Base-by-base conservation (phyloP, 495 filamentous ascomycete species). In the Sordaria brevicollis region DNA sequence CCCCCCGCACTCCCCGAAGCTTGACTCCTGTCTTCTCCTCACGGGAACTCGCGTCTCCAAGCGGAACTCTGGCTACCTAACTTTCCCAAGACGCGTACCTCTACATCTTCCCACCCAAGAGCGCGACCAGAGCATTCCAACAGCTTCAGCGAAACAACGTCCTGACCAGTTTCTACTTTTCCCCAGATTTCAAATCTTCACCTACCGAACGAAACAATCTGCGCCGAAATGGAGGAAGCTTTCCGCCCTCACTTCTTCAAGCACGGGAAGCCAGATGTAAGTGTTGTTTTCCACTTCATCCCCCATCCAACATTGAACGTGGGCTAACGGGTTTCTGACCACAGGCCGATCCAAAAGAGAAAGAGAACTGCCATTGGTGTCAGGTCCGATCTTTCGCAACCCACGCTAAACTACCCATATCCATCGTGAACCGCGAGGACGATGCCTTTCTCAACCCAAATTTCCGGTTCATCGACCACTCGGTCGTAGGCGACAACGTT, bases 391-490 rank as follows among this genome's bases (percentile, higher is more conserved):
- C 77, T 1, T 86, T 85, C 67, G 71, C 78, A 9, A 82, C 77
- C 0, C 83, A 82, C 66, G 15, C 72, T 2, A 68, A 65, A 1
- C 76, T 75, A 29, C 84, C 83, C 0, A 80, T 88, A 35, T 81
- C 81, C 2, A 79, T 88, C 34, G 74, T 82, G 39, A 88, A 89
- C 70, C 76, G 75, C 1, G 74, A 77, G 33, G 83, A 82, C 62
- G 67, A 72, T 35, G 75, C 74, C 25, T 77, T 74, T 41, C 79
- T 83, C 39, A 81, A 86, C 17, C 78, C 81, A 0, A 74, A 84
- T 35, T 90, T 90, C 71, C 78, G 80, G 1, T 87, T 90, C 71
- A 81, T 88, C 68, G 81, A 86, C 31, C 68, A 76, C 2, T 82
- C 82, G 4, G 70, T 84, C 7, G 75, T 86, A 15, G 71, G 78